Evolutionary conservation across 2,329 filamentous ascomycete genomes (phyloP).

Genomic region (Colletotrichum liaoningense): DNA sequence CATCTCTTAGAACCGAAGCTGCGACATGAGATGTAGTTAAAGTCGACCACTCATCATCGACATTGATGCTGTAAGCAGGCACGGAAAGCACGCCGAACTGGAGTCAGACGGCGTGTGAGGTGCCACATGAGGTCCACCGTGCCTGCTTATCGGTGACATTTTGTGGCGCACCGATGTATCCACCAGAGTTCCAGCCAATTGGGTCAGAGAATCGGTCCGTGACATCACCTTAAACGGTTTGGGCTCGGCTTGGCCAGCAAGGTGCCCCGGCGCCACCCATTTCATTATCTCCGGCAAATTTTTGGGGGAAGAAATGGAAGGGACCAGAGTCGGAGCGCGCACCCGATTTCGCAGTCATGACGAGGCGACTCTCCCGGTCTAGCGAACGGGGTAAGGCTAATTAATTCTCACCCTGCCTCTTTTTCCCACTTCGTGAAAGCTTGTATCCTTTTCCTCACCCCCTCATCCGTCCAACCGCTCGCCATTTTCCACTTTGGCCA

Average conservation of each 20-base stretch:
- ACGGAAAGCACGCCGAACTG: slow-evolving; percentile 22
- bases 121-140: slow-evolving; percentile 20
- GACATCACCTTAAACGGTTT: slow-evolving; percentile 25
- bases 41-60: slow-evolving; percentile 32
- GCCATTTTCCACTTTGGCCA: background rate
- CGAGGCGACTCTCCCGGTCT: slow-evolving; percentile 16
- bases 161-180: slow-evolving; percentile 12
- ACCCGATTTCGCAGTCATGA: slow-evolving; percentile 34
- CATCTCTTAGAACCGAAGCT: background rate
- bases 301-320: slow-evolving; percentile 18
- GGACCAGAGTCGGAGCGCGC: slow-evolving; percentile 16
- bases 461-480: slow-evolving; percentile 1
- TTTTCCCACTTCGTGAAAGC: slow-evolving; percentile 22
- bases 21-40: slow-evolving; percentile 28
- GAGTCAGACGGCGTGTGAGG: slow-evolving; percentile 29
- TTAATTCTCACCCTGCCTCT: slow-evolving; percentile 11
- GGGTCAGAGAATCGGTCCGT: background rate
- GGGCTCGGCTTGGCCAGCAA: slow-evolving; percentile 28
- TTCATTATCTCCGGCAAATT: slow-evolving; percentile 36
- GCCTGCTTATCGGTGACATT: slow-evolving; percentile 31
- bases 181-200: slow-evolving; percentile 19
- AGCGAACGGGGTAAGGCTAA: slow-evolving; percentile 28
- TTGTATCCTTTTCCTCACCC: slow-evolving; percentile 15
- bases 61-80: slow-evolving; percentile 26
- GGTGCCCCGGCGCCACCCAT: slow-evolving; percentile 33